Evolutionary conservation across 139 green algal species (phyloP).

Genomic region (Chlorella ohadii): DNA sequence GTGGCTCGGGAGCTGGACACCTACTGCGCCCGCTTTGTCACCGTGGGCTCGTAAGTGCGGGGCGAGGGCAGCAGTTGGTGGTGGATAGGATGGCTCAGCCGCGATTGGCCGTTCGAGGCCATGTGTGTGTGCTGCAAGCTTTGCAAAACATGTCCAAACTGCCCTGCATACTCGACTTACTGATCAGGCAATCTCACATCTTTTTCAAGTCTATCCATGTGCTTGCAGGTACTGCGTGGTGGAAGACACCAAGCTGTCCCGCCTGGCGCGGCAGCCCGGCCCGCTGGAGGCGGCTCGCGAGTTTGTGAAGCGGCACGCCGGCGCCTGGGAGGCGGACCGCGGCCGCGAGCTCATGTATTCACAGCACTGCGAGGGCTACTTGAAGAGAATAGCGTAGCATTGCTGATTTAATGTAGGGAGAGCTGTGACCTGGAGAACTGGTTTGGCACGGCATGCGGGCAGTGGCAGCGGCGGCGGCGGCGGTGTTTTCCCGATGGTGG

Average conservation of each 20-base stretch:
- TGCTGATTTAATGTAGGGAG: background rate
- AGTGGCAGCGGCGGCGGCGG: no score
- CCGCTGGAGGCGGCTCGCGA: background rate
- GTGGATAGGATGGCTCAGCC: no score
- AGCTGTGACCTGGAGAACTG: no score
- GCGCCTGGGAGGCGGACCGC: conserved; percentile 39
- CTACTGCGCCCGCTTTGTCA: conserved; percentile 51
- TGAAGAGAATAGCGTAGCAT: background rate
- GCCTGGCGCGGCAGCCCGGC: conserved; percentile 6
- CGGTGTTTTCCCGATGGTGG: no score
- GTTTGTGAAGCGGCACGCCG: background rate
- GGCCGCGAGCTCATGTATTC: conserved; percentile 51
- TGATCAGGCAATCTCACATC: no score
- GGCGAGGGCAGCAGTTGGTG: no score
- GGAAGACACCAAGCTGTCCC: conserved; percentile 57
- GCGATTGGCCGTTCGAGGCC: no score
- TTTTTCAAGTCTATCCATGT: no score
- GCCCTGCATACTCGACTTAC: no score
- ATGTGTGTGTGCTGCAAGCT: no score
- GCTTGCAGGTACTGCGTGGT: conserved; percentile 56
- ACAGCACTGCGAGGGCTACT: conserved; percentile 53
- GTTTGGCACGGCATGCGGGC: no score
- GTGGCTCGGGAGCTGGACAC: conserved; percentile 40
- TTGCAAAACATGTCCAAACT: no score
- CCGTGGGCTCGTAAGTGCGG: background rate